phyloP scores from a whole-genome alignment of 2,329 filamentous ascomycete species.

The Camillea tinctor region DNA sequence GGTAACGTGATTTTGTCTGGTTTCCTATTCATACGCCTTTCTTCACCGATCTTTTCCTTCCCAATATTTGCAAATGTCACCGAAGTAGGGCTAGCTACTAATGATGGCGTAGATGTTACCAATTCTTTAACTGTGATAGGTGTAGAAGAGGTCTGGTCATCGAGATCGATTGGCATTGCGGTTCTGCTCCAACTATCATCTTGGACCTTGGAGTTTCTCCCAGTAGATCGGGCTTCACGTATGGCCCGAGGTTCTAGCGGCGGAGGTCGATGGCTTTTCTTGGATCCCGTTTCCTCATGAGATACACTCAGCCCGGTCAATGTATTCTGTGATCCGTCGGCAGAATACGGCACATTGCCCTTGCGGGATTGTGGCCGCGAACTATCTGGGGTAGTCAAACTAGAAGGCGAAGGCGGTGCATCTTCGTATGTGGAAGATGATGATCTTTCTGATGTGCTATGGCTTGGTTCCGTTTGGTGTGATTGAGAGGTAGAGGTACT shows the following conservation, averaged over 20 bases:
- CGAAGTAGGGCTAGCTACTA: constrained; percentile 21
- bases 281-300: constrained; percentile 12
- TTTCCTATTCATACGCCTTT: constrained; percentile 7
- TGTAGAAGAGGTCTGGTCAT: constrained; percentile 14
- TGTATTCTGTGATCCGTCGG: constrained; percentile 14
- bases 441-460: constrained; percentile 37
- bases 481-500: constrained; percentile 24
- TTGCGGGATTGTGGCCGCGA: constrained; percentile 43
- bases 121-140: constrained; percentile 6
- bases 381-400: constrained; percentile 41
- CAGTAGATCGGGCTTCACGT: constrained; percentile 4
- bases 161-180: constrained; percentile 25
- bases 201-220: constrained; percentile 8
- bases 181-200: constrained; percentile 28
- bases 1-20: constrained; percentile 13
- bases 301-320: constrained; percentile 2
- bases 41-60: constrained; percentile 18
- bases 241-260: constrained; percentile 11
- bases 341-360: constrained; percentile 24
- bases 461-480: constrained; percentile 27
- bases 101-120: constrained; percentile 10
- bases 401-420: constrained; percentile 37
- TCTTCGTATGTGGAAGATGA: constrained; percentile 44
- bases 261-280: constrained; percentile 7
- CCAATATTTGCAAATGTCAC: constrained; percentile 22